Base-by-base conservation (phyloP, 2,329 filamentous ascomycete species). In the Diaporthe citri region DNA sequence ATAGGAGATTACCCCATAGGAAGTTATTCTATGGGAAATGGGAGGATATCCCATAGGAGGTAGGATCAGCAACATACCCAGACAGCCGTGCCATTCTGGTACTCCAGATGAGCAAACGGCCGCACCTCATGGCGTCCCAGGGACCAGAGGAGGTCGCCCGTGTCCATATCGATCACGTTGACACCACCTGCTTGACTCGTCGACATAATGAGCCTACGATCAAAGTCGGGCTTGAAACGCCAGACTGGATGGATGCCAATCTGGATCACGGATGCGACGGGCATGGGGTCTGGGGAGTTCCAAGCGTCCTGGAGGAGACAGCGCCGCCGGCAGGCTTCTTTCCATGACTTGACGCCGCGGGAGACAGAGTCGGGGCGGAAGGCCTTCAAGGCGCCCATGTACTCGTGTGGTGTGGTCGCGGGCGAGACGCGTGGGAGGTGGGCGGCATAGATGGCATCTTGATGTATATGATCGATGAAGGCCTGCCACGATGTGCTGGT, bases 161-260 rank as follows among this genome's bases (percentile, higher is more conserved):
- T 82, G 60, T 87, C 86, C 84, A 88, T 87, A 76, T 86, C 85
- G 7, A 83, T 86, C 55, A 87, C 85, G 70, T 84, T 82, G 51
- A 88, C 73, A 0, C 86, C 86, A n/a, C 86, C 86, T 20, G 79
- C 79, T 56, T 87, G 85, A 4, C 84, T 85, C 0, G 85, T 87
- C 4, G 85, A 87, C 10, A 87, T 74, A 57, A 87, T 82, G 74
- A 87, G 83, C 0, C 86, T 83, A 43, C 86, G 83, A 76, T 86
- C 84, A 78, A 87, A 87, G 75, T 87, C 86, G 2, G 85, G 82
- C 4, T 83, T 81, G 77, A 87, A 87, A 1, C 86, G 82, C 86
- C 86, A 88, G 46, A 87, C 80, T 0, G 83, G 83, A 71, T 84
- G 80, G 59, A 82, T 82, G 59, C 83, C 83, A 36, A 86, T 79